These are phyloP conservation scores for Saccharomycopsis sp. DNA, from an alignment of 805 yeast species.

Conservation along the genomic window DNA sequence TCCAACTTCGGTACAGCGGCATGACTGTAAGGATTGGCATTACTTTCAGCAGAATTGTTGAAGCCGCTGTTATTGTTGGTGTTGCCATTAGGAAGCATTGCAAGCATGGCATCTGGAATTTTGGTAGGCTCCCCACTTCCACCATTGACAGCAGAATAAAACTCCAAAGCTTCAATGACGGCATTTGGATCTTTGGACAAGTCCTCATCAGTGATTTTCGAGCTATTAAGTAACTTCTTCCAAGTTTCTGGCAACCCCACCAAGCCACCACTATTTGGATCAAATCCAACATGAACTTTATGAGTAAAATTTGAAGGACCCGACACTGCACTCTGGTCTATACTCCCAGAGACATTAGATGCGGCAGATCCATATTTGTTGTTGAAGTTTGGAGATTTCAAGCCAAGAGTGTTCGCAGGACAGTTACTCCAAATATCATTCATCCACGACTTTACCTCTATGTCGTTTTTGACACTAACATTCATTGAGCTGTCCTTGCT, in stretches of 20 bases:
- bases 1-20: constrained; percentile 10
- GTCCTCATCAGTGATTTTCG: constrained; percentile 86
- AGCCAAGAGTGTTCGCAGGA: constrained; percentile 20
- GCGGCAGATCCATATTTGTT: not conserved
- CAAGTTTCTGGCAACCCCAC: constrained; percentile 93
- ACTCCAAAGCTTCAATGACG: constrained; percentile 82
- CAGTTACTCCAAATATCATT: constrained; percentile 19
- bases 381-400: constrained; percentile 7
- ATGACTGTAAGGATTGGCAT: too few relatives aligned
- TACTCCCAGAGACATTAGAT: not conserved
- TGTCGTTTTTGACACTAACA: constrained; percentile 17
- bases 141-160: constrained; percentile 26
- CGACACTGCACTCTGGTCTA: constrained; percentile 42
- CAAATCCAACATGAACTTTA: constrained; percentile 82
- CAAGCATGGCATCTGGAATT: constrained; percentile 43
- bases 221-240: constrained; percentile 75
- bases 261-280: constrained; percentile 75
- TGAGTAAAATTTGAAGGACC: constrained; percentile 93
- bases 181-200: constrained; percentile 93
- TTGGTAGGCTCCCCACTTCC: constrained; percentile 45
- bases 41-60: too few relatives aligned
- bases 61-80: constrained; percentile 9
- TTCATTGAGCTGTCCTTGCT: constrained; percentile 8
- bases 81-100: constrained; percentile 9
- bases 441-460: constrained; percentile 20